Percentiles rank a stretch among this genome's conserved stretches.
phyloP scores from a whole-genome alignment of 2,329 filamentous ascomycete species.

The Seiridium unicorne region DNA sequence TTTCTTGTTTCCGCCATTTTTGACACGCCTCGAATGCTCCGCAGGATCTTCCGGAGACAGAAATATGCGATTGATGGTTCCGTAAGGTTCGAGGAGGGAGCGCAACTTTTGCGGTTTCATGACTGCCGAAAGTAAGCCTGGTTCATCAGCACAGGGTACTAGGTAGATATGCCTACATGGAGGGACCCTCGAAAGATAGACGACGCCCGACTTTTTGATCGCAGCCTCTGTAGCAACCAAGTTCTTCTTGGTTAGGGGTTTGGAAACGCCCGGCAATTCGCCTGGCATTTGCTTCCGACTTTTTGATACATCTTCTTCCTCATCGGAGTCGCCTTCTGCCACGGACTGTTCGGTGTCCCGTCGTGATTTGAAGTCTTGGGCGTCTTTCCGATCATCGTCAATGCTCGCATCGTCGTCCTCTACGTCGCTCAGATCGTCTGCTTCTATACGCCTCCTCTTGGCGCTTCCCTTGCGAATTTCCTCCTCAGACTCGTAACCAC shows the following conservation, averaged over 20 bases:
- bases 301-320: slow-evolving; percentile 20
- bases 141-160: neutral
- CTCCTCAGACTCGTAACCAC: slow-evolving; percentile 65
- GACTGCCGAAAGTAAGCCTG: slow-evolving; percentile 32
- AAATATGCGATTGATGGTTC: slow-evolving; percentile 63
- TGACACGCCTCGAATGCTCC: slow-evolving; percentile 64
- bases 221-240: slow-evolving; percentile 63
- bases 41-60: slow-evolving; percentile 72
- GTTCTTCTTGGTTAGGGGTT: slow-evolving; percentile 64
- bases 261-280: slow-evolving; percentile 48
- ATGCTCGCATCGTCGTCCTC: slow-evolving; percentile 29
- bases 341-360: slow-evolving; percentile 19
- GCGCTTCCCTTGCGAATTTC: slow-evolving; percentile 65
- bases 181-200: slow-evolving; percentile 81
- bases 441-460: slow-evolving; percentile 46
- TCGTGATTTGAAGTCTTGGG: slow-evolving; percentile 12
- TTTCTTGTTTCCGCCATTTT: slow-evolving; percentile 79
- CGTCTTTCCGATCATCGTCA: slow-evolving; percentile 26
- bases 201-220: slow-evolving; percentile 72
- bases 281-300: slow-evolving; percentile 27
- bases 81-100: slow-evolving; percentile 72
- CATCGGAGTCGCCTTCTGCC: slow-evolving; percentile 16
- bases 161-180: slow-evolving; percentile 45
- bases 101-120: slow-evolving; percentile 82
- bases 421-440: slow-evolving; percentile 21